Base-by-base conservation (phyloP, 352 stramenopile species). In the Phytopythium helicoides region DNA sequence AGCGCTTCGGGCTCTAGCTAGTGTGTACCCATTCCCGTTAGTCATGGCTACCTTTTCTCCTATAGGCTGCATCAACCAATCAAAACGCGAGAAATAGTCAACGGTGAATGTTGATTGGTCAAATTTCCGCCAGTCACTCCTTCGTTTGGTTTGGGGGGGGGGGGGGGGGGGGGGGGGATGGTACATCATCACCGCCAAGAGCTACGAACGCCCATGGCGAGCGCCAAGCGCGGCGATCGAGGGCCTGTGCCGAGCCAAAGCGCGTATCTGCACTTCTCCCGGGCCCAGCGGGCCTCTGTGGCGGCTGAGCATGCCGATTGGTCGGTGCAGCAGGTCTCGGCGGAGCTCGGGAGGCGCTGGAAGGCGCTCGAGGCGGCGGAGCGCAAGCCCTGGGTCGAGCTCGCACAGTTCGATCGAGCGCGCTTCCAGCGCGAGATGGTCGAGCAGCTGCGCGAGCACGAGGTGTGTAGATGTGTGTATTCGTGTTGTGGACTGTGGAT, bases 351-450 rank as follows among this genome's bases (percentile, higher is more conserved):
- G 26, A 60, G 64, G n/a, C 60, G 74, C 39, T 87, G 78, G 78
- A 82, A 77, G 55, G 48, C 56, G 40, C 57, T 87, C 46, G 42
- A 56, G 25, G 33, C 66, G 48, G n/a, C 37, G 3, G 68, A 84
- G 38, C 66, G 66, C 21, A 76, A 71, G 36, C 71, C 72, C 3
- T 86, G 71, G 71, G 38, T 77, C 22, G 71, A 87, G 44, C 50
- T 89, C 8, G 76, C 75, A 22, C 71, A 79, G 48, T 86, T 86
- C 44, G 78, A 89, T 46, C 75, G 71, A 34, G 73, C 64, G n/a
- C 65, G 66, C 26, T 76, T 73, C 48, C 62, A 71, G 41, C 74
- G 58, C 7, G 60, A 86, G 53, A 41, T 66, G 18, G 45, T 67
- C 19, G 50, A 74, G 33, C 58, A 64, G 21, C 41, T 62, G 1